Evolutionary conservation across 2,329 filamentous ascomycete genomes (phyloP).

Genomic region (Parastagonospora avenae): DNA sequence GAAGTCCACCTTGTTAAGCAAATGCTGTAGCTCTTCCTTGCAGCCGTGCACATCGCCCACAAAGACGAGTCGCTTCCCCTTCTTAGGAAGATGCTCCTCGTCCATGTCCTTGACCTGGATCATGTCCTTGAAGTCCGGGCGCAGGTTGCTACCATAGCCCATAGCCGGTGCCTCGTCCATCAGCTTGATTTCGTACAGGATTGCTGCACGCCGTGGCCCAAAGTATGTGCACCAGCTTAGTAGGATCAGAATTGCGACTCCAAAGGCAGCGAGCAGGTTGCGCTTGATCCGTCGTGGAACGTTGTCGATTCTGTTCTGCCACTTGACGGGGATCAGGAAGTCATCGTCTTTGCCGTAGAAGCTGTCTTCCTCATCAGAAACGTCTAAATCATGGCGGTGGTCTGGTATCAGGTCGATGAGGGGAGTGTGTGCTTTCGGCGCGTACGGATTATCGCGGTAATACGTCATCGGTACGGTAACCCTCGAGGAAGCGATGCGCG

Average conservation of each 20-base stretch:
- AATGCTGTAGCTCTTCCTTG: constrained; percentile 61
- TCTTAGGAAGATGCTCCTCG: constrained; percentile 51
- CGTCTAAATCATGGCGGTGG: constrained; percentile 36
- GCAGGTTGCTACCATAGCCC: constrained; percentile 54
- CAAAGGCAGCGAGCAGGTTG: constrained; percentile 38
- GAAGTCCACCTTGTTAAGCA: constrained; percentile 72
- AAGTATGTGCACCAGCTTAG: constrained; percentile 46
- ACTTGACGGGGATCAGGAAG: constrained; percentile 39
- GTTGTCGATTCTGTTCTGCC: constrained; percentile 35
- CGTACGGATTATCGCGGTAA: constrained; percentile 27
- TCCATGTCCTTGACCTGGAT: constrained; percentile 58
- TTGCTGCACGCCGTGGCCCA: constrained; percentile 42
- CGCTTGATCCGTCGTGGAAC: constrained; percentile 45
- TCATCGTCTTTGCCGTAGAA: constrained; percentile 45
- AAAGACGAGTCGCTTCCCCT: constrained; percentile 70
- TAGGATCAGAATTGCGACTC: constrained; percentile 35
- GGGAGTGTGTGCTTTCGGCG: constrained; percentile 20
- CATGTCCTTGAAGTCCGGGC: constrained; percentile 56
- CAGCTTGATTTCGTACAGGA: constrained; percentile 40
- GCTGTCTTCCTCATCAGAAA: constrained; percentile 47
- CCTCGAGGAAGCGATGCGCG: constrained; percentile 2
- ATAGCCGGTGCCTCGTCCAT: constrained; percentile 37
- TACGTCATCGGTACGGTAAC: constrained; percentile 26
- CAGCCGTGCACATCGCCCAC: constrained; percentile 95
- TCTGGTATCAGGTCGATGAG: constrained; percentile 41